These are phyloP conservation scores for Crataegus laevigata DNA, from an alignment of 306 rosid genomes.

Conservation along the genomic window DNA sequence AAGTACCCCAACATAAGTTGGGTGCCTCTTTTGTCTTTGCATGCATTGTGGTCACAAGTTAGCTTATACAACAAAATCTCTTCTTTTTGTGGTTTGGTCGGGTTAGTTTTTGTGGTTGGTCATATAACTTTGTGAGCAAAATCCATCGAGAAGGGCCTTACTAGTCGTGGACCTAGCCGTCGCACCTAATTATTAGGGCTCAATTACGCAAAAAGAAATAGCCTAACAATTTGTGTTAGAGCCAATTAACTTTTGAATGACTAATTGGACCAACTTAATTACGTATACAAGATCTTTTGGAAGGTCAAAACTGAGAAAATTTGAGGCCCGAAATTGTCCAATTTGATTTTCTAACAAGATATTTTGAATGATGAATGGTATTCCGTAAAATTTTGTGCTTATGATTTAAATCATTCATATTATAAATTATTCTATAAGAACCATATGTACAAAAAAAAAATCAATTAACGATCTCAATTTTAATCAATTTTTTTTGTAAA, in stretches of 20 bases:
- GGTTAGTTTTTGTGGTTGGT: neutral
- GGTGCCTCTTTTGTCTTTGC: neutral
- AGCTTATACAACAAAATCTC: neutral
- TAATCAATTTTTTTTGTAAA: too few relatives aligned
- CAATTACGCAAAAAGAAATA: neutral
- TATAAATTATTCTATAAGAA: too few relatives aligned
- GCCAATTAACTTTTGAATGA: too few relatives aligned
- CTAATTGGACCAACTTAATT: neutral
- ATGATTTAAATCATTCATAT: too few relatives aligned
- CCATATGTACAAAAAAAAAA: too few relatives aligned
- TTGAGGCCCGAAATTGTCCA: neutral
- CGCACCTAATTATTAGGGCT: neutral
- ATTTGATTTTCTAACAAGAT: too few relatives aligned
- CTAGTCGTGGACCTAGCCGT: neutral
- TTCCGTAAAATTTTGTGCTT: too few relatives aligned
- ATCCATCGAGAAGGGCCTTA: neutral
- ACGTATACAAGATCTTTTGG: neutral
- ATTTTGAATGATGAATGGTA: too few relatives aligned
- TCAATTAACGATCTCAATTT: too few relatives aligned
- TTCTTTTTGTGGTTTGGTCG: neutral
- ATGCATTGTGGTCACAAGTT: neutral
- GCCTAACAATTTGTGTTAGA: neutral
- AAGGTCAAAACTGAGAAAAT: neutral
- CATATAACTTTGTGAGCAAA: neutral
- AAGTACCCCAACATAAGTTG: neutral